Percentiles rank a stretch among this genome's conserved stretches.
Evolutionary conservation across 2,329 filamentous ascomycete genomes (phyloP).

Genomic region (Epichloe gansuensis): DNA sequence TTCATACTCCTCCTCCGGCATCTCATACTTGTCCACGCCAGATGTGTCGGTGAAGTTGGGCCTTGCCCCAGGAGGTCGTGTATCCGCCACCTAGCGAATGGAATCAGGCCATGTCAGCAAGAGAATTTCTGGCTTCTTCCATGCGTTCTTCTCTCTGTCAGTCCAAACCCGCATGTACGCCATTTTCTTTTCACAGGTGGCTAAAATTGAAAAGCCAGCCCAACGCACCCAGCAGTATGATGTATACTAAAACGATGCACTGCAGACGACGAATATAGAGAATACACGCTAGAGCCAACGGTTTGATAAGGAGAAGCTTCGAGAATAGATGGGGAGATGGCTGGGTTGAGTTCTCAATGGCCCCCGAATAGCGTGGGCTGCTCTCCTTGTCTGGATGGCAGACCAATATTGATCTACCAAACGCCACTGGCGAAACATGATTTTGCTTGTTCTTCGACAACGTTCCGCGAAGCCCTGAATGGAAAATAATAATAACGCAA

Average conservation of each 20-base stretch:
- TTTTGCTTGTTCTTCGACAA: background rate
- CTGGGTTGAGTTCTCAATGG: background rate
- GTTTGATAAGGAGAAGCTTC: background rate
- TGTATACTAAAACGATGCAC: background rate
- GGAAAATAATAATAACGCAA: background rate
- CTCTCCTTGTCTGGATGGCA: background rate
- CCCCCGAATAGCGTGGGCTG: background rate
- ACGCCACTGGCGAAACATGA: background rate
- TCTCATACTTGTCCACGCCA: conserved; percentile 76
- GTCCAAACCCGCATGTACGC: background rate
- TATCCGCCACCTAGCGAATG: conserved; percentile 57
- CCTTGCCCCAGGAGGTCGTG: conserved; percentile 60
- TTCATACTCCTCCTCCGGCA: conserved; percentile 80
- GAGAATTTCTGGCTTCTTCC: background rate
- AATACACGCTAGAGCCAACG: background rate
- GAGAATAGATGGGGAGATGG: background rate
- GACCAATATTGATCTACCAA: background rate
- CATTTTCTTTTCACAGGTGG: background rate
- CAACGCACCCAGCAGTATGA: background rate
- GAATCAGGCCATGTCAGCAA: conserved; percentile 17
- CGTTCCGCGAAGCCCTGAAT: background rate
- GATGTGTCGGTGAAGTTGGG: conserved; percentile 74
- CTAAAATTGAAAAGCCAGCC: background rate
- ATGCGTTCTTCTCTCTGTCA: background rate
- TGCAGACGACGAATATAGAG: background rate